Evolutionary conservation across 345 rosid species (phyloP).

Genomic region (Sisymbrium irio): DNA sequence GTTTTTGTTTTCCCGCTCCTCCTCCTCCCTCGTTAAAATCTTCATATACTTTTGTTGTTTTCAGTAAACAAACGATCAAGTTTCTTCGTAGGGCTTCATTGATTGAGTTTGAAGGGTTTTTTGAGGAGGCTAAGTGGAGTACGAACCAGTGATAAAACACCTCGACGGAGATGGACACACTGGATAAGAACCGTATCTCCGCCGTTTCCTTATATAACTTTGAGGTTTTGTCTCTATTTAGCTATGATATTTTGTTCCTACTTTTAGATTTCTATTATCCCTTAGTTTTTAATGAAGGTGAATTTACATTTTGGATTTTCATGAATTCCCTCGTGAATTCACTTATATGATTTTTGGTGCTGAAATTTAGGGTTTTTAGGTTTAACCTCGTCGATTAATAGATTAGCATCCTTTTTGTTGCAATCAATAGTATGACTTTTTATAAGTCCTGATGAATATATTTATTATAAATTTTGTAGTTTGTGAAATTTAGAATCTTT

Average conservation of each 20-base stretch:
- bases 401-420: too few relatives aligned
- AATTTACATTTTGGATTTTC: too few relatives aligned
- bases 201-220: constrained; percentile 41
- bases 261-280: background rate
- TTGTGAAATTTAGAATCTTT: too few relatives aligned
- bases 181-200: constrained; percentile 47
- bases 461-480: too few relatives aligned
- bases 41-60: background rate
- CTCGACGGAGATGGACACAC: constrained; percentile 54
- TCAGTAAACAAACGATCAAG: background rate
- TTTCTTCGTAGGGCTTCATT: background rate
- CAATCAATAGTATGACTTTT: too few relatives aligned
- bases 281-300: background rate
- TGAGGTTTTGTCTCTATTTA: constrained; percentile 47
- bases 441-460: too few relatives aligned
- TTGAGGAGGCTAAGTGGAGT: background rate
- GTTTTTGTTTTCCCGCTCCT: background rate
- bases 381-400: too few relatives aligned
- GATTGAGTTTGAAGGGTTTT: background rate
- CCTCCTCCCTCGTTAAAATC: too few relatives aligned
- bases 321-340: too few relatives aligned
- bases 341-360: too few relatives aligned
- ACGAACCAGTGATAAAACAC: background rate
- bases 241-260: too few relatives aligned
- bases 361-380: too few relatives aligned